Conservation (phyloP, 164 flowering plant genomes). For the Magnolia kwangsiensis region DNA sequence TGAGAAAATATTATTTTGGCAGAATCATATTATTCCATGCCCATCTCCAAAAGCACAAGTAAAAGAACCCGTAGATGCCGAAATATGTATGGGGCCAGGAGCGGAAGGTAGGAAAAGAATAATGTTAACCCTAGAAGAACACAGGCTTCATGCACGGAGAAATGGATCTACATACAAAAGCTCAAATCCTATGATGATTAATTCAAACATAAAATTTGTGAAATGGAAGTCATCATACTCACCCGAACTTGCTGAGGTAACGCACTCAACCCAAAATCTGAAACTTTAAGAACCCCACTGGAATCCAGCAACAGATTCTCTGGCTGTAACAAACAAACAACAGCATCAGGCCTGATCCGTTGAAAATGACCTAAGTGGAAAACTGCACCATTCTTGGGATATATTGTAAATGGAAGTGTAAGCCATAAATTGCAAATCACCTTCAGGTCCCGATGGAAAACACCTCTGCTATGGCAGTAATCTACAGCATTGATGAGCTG, state of each 20-base stretch:
- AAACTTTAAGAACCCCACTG: conserved; percentile 82
- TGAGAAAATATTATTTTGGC: too few species aligned
- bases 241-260: conserved; percentile 98
- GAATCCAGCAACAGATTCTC: conserved; percentile 94
- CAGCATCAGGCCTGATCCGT: background rate
- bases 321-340: conserved; percentile 48
- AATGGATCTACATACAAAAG: too few species aligned
- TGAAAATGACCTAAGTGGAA: background rate
- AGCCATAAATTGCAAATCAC: conserved; percentile 20
- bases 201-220: background rate
- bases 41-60: too few species aligned
- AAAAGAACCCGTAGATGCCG: too few species aligned
- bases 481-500: conserved; percentile 94
- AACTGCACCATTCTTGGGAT: background rate
- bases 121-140: too few species aligned
- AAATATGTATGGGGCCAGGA: too few species aligned
- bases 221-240: conserved; percentile 27
- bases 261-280: conserved; percentile 98
- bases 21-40: too few species aligned
- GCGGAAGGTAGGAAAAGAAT: too few species aligned
- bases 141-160: too few species aligned
- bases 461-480: conserved; percentile 97
- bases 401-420: background rate
- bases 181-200: too few species aligned
- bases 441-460: conserved; percentile 91